A percentile compares a stretch with the other conserved stretches of the same genome.
These are phyloP conservation scores for Biscutella auriculata DNA, from an alignment of 441 rosid genomes.

Conservation along the genomic window DNA sequence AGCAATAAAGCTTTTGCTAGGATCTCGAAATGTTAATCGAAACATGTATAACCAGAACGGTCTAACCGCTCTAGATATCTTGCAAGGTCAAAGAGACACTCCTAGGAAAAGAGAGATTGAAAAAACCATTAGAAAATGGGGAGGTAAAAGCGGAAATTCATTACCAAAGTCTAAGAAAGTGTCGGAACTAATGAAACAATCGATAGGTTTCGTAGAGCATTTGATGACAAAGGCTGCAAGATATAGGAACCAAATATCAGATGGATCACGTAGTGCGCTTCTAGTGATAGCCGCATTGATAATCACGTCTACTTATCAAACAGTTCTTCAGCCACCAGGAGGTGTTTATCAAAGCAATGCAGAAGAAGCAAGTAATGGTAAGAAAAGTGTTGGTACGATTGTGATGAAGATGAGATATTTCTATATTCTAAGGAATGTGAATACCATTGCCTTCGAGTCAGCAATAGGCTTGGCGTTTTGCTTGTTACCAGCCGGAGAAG, in stretches of 20 bases:
- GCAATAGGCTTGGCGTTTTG: neutral
- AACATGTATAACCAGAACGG: slow-evolving; percentile 14
- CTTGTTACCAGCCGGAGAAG: slow-evolving; percentile 4
- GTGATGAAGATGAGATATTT: slow-evolving; percentile 4
- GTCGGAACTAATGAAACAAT: neutral
- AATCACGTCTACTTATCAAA: slow-evolving; percentile 23
- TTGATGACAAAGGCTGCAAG: neutral
- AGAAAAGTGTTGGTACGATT: neutral
- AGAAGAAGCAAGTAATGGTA: neutral
- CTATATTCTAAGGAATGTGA: neutral
- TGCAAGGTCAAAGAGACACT: neutral
- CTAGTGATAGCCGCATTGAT: slow-evolving; percentile 24
- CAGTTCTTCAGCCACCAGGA: slow-evolving; percentile 23
- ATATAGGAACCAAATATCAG: slow-evolving; percentile 3
- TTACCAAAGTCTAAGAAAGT: neutral
- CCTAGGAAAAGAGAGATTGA: neutral
- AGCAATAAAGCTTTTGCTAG: slow-evolving; percentile 9
- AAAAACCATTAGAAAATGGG: neutral
- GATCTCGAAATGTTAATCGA: neutral
- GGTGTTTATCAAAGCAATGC: slow-evolving; percentile 19
- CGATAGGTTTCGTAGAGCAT: neutral
- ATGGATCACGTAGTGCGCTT: slow-evolving; percentile 15
- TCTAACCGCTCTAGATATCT: slow-evolving; percentile 20
- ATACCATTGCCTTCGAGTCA: neutral
- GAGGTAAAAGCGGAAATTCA: neutral